Evolutionary conservation across 129 eudicot species (phyloP).

Genomic region (Arctium minus): DNA sequence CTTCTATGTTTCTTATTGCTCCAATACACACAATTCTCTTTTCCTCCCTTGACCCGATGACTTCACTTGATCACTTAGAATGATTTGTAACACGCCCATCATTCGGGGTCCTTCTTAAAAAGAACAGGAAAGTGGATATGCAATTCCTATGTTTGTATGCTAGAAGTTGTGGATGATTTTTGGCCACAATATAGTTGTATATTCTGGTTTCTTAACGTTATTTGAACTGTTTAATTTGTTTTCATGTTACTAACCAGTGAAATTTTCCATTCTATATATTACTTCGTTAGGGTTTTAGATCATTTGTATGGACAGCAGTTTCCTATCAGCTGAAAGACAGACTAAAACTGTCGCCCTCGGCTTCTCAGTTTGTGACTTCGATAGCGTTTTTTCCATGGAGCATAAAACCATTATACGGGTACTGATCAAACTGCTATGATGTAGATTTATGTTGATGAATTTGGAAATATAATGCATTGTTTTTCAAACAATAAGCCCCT

Average conservation of each 20-base stretch:
- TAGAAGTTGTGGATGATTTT: neutral
- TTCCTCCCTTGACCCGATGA: neutral
- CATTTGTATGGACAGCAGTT: conserved; percentile 98
- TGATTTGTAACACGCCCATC: neutral
- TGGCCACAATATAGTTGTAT: conserved; percentile 1
- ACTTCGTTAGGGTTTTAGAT: conserved; percentile 76
- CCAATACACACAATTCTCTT: neutral
- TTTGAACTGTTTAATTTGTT: neutral
- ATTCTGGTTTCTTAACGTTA: conserved; percentile 8
- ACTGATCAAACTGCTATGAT: conserved; percentile 20
- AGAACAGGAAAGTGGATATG: neutral
- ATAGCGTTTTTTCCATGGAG: conserved; percentile 96
- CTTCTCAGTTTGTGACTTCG: conserved; percentile 93
- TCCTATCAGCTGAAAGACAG: conserved; percentile 90
- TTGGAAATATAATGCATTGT: neutral
- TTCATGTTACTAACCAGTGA: conserved; percentile 25
- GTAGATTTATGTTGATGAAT: neutral
- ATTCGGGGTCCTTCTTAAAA: neutral
- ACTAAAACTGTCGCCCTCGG: conserved; percentile 84
- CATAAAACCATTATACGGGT: conserved; percentile 97
- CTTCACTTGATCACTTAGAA: conserved; percentile 1
- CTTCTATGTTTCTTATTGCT: neutral
- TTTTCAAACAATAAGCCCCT: neutral
- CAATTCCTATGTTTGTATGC: neutral
- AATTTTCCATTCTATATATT: neutral